Base-by-base conservation (phyloP, 306 rosid genomes). In the Malus asiatica region DNA sequence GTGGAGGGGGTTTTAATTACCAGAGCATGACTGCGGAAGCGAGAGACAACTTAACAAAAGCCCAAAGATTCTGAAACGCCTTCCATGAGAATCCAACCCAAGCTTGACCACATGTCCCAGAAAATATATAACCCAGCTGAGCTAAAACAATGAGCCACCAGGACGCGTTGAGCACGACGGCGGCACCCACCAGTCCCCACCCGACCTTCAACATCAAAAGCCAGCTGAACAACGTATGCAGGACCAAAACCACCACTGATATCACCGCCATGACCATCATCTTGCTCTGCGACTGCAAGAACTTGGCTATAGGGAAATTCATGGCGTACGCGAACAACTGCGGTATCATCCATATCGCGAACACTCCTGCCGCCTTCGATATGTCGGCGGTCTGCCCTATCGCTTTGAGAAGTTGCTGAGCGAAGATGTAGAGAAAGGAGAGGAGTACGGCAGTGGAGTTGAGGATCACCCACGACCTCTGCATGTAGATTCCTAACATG, bases 401-500 rank as follows among this genome's bases (percentile, higher is more conserved):
- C 15, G 61, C 27, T 30, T 59, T 65, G 65, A 94, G 73, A 32
- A 94, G 19, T 18, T 70, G 85, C 73, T 27, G 78, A 0, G 97
- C 91, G 8, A 92, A 92, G 11, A 94, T 18, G 86, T 90, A 94
- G 1, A 89, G 64, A 1, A 88, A 77, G 15, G 70, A 40, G 25
- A 94, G 35, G 0, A 89, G 0, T 4, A 87, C 6, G 4, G 83
- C 90, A 8, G 96, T 85, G 3, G 80, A 2, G 75, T 82, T 64
- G 4, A 94, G 82, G 25, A 94, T 92, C 55, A 94, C 87, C 96
- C 95, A 90, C 27, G 98, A 94, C 22, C 97, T 83, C 75, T 94
- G 98, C 97, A 92, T 85, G 85, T 92, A 94, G 20, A 90, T 73
- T 4, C 98, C 98, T 10, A 94, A 68, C 98, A 94, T 92, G 4